A percentile compares a stretch with the other conserved stretches of the same genome.
Evolutionary conservation across 495 filamentous ascomycete genomes (phyloP).

Genomic region (Aspergillus affinis): DNA sequence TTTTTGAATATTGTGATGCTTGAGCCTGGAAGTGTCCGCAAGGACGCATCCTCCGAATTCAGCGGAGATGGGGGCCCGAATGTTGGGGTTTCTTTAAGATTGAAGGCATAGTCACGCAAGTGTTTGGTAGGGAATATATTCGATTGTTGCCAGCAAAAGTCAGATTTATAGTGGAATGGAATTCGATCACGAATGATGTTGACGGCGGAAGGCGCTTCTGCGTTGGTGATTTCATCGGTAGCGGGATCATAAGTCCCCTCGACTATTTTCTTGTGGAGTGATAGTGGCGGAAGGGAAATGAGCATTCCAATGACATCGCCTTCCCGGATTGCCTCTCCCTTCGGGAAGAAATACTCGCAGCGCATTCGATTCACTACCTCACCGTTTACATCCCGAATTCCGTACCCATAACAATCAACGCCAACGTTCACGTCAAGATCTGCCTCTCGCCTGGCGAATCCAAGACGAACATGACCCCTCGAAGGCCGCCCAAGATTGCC

Average conservation of each 20-base stretch:
- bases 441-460: conserved; percentile 87
- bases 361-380: conserved; percentile 93
- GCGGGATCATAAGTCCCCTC: conserved; percentile 83
- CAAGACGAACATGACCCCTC: conserved; percentile 83
- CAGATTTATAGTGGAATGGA: conserved; percentile 87
- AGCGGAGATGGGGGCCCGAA: conserved; percentile 54
- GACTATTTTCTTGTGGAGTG: conserved; percentile 83
- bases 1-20: conserved; percentile 91
- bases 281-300: conserved; percentile 82
- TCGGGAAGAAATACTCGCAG: conserved; percentile 80
- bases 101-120: conserved; percentile 67
- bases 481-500: conserved; percentile 34
- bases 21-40: conserved; percentile 83
- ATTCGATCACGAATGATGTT: conserved; percentile 94
- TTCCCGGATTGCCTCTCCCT: conserved; percentile 67
- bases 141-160: conserved; percentile 92
- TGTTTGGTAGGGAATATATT: conserved; percentile 88
- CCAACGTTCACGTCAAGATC: conserved; percentile 91
- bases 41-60: conserved; percentile 67
- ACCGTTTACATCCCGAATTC: conserved; percentile 81
- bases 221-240: conserved; percentile 52
- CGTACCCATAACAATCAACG: conserved; percentile 96
- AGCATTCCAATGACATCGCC: conserved; percentile 96
- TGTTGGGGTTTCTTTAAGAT: conserved; percentile 47
- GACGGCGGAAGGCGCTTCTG: conserved; percentile 31